These are phyloP conservation scores for Penicillium janthinellum DNA, from an alignment of 2,329 filamentous ascomycete species.

Conservation along the genomic window DNA sequence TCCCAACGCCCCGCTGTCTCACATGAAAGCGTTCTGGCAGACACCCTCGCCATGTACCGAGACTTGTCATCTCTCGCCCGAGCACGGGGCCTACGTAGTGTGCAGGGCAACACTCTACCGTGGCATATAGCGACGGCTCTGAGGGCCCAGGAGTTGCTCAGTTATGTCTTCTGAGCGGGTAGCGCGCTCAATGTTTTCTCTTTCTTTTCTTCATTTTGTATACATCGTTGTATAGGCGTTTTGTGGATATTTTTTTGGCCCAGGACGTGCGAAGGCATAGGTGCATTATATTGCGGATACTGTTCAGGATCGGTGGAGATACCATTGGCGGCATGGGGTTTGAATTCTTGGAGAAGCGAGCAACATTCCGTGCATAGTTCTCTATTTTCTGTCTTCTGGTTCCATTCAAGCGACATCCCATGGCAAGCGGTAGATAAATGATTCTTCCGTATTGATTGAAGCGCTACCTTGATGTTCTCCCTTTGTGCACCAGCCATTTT, in stretches of 20 bases:
- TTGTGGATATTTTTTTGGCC: slow-evolving; percentile 1
- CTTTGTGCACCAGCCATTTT: too few species aligned
- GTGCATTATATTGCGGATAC: slow-evolving; percentile 18
- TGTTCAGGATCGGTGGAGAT: slow-evolving; percentile 13
- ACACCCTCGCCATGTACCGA: slow-evolving; percentile 48
- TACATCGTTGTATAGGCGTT: slow-evolving; percentile 8
- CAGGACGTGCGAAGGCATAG: slow-evolving; percentile 11
- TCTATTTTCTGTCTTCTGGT: neutral
- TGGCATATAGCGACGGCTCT: slow-evolving; percentile 52
- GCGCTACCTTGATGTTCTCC: too few species aligned
- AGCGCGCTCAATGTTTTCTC: neutral
- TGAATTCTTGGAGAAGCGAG: slow-evolving; percentile 9
- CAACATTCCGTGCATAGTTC: neutral
- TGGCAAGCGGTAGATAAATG: too few species aligned
- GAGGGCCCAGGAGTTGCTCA: slow-evolving; percentile 45
- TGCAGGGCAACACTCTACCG: slow-evolving; percentile 46
- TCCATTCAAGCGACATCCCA: too few species aligned
- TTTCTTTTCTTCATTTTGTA: neutral
- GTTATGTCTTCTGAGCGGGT: slow-evolving; percentile 40
- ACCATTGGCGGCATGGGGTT: slow-evolving; percentile 18
- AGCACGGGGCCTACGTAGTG: slow-evolving; percentile 45
- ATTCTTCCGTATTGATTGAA: too few species aligned
- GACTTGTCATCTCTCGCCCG: slow-evolving; percentile 48
- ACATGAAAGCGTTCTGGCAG: slow-evolving; percentile 43
- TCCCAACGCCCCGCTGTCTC: slow-evolving; percentile 32